Evolutionary conservation across 2,329 filamentous ascomycete genomes (phyloP).

Genomic region (Elsinoe ampelina): DNA sequence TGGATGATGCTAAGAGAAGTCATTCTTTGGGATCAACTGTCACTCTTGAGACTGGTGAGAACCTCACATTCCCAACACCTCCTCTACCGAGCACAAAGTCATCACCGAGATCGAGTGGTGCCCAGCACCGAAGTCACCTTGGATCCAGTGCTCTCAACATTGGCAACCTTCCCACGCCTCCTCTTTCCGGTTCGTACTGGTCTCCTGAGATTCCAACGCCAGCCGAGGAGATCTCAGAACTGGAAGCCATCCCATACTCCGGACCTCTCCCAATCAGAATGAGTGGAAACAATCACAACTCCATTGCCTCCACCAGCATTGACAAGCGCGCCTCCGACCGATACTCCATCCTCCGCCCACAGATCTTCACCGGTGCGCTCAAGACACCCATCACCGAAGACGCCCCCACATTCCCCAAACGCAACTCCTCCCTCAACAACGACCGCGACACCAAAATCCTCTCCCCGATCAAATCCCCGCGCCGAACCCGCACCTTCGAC

Average conservation of each 20-base stretch:
- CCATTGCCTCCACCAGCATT: background rate
- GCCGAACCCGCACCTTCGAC: conserved; percentile 14
- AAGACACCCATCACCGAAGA: conserved; percentile 11
- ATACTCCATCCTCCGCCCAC: conserved; percentile 1
- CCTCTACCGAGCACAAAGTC: conserved; percentile 2
- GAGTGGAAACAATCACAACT: background rate
- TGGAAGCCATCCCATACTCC: conserved; percentile 10
- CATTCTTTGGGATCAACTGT: conserved; percentile 10
- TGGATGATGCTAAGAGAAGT: conserved; percentile 1
- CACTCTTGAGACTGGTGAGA: conserved; percentile 10
- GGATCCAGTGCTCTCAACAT: background rate
- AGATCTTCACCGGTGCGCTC: background rate
- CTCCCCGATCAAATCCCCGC: background rate
- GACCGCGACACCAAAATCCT: background rate
- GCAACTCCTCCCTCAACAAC: conserved; percentile 7
- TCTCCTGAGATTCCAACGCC: conserved; percentile 13
- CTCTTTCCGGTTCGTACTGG: conserved; percentile 8
- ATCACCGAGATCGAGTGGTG: background rate
- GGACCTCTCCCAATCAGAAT: background rate
- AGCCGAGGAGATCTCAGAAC: conserved; percentile 8
- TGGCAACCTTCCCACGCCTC: conserved; percentile 10
- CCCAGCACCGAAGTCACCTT: background rate
- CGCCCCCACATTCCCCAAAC: conserved; percentile 10
- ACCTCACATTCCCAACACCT: conserved; percentile 12
- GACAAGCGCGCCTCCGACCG: background rate